Conservation (phyloP, 2,329 filamentous ascomycete genomes). For the Curvularia verruculosa region DNA sequence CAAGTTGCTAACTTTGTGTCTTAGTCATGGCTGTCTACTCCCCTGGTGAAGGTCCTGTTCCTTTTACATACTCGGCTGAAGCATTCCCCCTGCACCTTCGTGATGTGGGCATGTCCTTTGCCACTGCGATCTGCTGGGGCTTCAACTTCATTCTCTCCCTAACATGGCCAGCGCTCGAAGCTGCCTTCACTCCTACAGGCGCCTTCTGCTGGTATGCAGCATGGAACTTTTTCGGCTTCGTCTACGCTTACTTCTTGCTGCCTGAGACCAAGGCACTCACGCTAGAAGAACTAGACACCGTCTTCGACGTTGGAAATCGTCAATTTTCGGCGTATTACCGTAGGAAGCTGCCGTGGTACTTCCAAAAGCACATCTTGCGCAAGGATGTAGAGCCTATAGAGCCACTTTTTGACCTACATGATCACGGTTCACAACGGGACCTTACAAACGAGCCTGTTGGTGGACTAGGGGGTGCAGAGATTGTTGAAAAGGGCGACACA, state of each 20-base stretch:
- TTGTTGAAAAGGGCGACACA: slow-evolving; percentile 14
- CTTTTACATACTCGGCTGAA: slow-evolving; percentile 52
- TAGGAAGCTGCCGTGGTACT: slow-evolving; percentile 47
- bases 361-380: slow-evolving; percentile 43
- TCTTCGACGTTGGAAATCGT: slow-evolving; percentile 40
- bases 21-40: slow-evolving; percentile 54
- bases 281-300: slow-evolving; percentile 39
- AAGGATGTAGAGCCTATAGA: slow-evolving; percentile 37
- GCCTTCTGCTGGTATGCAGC: slow-evolving; percentile 64
- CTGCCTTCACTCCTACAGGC: slow-evolving; percentile 57
- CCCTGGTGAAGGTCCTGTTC: slow-evolving; percentile 39
- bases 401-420: slow-evolving; percentile 32
- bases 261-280: slow-evolving; percentile 42
- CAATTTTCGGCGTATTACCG: slow-evolving; percentile 33
- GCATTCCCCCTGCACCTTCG: slow-evolving; percentile 54
- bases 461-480: not conserved
- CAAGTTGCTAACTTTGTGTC: not conserved
- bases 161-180: slow-evolving; percentile 59
- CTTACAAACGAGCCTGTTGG: slow-evolving; percentile 4
- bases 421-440: slow-evolving; percentile 10
- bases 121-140: slow-evolving; percentile 63
- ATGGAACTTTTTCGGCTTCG: slow-evolving; percentile 61
- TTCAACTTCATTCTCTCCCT: slow-evolving; percentile 62
- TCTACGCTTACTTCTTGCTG: slow-evolving; percentile 44
- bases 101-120: slow-evolving; percentile 49